Percentiles rank a stretch among this genome's conserved stretches.
phyloP scores from a whole-genome alignment of 2,329 filamentous ascomycete species.

The Sarocladium strictum region DNA sequence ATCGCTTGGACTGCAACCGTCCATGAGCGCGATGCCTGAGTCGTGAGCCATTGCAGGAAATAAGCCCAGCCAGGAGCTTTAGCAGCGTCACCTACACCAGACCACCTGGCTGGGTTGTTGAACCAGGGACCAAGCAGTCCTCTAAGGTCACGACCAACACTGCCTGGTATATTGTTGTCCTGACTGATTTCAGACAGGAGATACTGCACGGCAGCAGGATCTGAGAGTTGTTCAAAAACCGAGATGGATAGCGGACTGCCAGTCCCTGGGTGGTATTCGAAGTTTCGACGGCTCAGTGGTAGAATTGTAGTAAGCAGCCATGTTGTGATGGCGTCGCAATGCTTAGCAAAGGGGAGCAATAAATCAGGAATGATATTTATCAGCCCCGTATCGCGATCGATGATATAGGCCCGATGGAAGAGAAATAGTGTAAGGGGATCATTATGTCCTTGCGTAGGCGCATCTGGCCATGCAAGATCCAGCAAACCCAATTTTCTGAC shows the following conservation, averaged over 20 bases:
- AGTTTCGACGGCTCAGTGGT: constrained; percentile 61
- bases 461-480: constrained; percentile 45
- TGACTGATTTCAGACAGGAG: constrained; percentile 53
- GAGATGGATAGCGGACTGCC: constrained; percentile 47
- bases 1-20: constrained; percentile 55
- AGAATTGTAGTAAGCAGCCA: constrained; percentile 67
- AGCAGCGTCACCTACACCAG: constrained; percentile 19
- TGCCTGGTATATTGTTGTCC: constrained; percentile 28
- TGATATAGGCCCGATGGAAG: constrained; percentile 59
- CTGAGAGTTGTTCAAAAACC: constrained; percentile 57
- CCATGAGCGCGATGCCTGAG: constrained; percentile 55
- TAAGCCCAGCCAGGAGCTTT: constrained; percentile 61
- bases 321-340: constrained; percentile 52
- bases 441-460: constrained; percentile 38
- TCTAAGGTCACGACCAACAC: constrained; percentile 58
- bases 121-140: constrained; percentile 70
- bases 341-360: constrained; percentile 60
- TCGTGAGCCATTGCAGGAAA: constrained; percentile 60
- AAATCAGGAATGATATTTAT: constrained; percentile 62
- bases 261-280: constrained; percentile 59
- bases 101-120: constrained; percentile 57
- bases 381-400: constrained; percentile 68
- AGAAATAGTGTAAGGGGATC: constrained; percentile 60
- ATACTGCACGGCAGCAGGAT: constrained; percentile 51
- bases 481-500: constrained; percentile 58